A percentile compares a stretch with the other conserved stretches of the same genome.
Evolutionary conservation across 2,329 filamentous ascomycete genomes (phyloP).

Genomic region (Fusarium chlamydosporum): DNA sequence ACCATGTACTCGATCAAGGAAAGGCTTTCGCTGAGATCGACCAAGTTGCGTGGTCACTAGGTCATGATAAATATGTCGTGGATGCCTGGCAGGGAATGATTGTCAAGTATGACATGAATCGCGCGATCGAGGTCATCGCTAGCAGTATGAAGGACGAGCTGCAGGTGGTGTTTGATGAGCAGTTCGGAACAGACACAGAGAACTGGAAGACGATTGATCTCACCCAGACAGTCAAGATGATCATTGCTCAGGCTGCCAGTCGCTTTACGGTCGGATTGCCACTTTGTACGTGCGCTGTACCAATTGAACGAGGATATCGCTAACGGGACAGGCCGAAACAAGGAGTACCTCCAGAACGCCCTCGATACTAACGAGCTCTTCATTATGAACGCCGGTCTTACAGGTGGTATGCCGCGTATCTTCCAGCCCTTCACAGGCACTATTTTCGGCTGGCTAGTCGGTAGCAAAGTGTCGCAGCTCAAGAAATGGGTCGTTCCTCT

Average conservation of each 20-base stretch:
- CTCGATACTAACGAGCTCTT: constrained; percentile 53
- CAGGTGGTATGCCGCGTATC: constrained; percentile 51
- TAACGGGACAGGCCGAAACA: constrained; percentile 50
- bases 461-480: constrained; percentile 46
- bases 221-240: constrained; percentile 43
- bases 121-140: constrained; percentile 54
- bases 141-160: constrained; percentile 56
- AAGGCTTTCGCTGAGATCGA: constrained; percentile 59
- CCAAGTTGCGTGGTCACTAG: constrained; percentile 56
- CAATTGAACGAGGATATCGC: background rate
- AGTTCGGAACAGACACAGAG: constrained; percentile 54
- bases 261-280: constrained; percentile 54
- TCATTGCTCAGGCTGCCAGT: constrained; percentile 53
- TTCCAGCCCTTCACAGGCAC: constrained; percentile 54
- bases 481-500: constrained; percentile 50
- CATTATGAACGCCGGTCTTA: constrained; percentile 53
- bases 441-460: constrained; percentile 44
- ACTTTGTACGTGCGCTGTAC: constrained; percentile 47
- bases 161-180: constrained; percentile 53
- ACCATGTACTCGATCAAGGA: constrained; percentile 53
- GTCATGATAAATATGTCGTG: constrained; percentile 52
- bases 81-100: constrained; percentile 57
- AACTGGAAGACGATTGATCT: constrained; percentile 56
- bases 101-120: constrained; percentile 57
- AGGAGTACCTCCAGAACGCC: constrained; percentile 53